phyloP scores from a whole-genome alignment of 257 asterid species.

The Nicotiana tabacum region DNA sequence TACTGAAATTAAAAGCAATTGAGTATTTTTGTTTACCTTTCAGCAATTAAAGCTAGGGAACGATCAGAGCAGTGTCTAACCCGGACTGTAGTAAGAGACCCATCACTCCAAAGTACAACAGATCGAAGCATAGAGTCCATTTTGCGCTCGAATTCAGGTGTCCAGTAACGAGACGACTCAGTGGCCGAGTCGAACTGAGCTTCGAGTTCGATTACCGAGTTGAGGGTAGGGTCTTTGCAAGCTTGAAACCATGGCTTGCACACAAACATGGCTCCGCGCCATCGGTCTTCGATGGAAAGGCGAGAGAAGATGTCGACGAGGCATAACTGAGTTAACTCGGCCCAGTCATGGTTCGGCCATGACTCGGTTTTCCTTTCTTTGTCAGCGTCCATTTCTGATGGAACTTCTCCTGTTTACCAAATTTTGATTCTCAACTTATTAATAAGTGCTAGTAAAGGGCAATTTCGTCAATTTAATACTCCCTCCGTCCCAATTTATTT shows the following conservation, averaged over 20 bases:
- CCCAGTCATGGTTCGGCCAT: conserved; percentile 28
- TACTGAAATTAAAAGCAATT: too few relatives aligned
- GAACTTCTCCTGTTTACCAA: too few relatives aligned
- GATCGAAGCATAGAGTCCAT: conserved; percentile 66
- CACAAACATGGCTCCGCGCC: conserved; percentile 55
- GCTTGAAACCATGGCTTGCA: conserved; percentile 75
- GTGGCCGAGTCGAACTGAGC: conserved; percentile 34
- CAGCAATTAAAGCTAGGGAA: conserved; percentile 57
- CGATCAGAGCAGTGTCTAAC: conserved; percentile 78
- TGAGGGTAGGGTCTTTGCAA: conserved; percentile 65
- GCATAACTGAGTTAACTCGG: conserved; percentile 74
- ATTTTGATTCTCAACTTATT: too few relatives aligned
- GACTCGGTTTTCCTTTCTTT: conserved; percentile 21
- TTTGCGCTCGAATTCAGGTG: conserved; percentile 55
- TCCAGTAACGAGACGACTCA: conserved; percentile 69
- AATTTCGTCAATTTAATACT: too few relatives aligned
- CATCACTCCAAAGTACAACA: conserved; percentile 58
- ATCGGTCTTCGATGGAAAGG: conserved; percentile 56
- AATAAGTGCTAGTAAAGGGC: too few relatives aligned
- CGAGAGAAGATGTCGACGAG: conserved; percentile 72
- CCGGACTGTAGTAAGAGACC: conserved; percentile 51
- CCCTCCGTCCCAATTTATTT: too few relatives aligned
- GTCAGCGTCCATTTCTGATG: conserved; percentile 22
- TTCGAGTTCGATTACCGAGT: conserved; percentile 60
- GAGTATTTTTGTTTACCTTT: conserved; percentile 30